A percentile compares a stretch with the other conserved stretches of the same genome.
phyloP scores from a whole-genome alignment of 371 early-diverging fungal genomes.

The Mucor velutinosus region DNA sequence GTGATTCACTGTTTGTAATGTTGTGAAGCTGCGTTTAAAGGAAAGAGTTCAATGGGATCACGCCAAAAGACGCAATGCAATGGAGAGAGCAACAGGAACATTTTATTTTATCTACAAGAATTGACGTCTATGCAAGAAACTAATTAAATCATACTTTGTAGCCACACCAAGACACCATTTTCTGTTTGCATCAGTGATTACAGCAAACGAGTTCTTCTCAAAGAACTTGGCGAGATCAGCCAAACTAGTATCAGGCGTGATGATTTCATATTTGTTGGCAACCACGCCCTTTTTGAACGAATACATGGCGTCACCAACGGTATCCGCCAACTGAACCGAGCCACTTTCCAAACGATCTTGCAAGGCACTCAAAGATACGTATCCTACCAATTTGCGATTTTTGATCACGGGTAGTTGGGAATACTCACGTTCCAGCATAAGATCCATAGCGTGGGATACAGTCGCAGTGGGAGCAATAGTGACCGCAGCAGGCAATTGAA shows the following conservation, averaged over 20 bases:
- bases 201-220: constrained; percentile 79
- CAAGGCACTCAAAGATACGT: constrained; percentile 69
- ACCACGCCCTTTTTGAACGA: constrained; percentile 47
- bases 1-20: neutral
- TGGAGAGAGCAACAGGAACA: no score
- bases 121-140: constrained; percentile 62
- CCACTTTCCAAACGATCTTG: constrained; percentile 64
- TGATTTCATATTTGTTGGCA: constrained; percentile 60
- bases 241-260: constrained; percentile 82
- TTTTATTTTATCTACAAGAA: constrained; percentile 28
- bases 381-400: constrained; percentile 75
- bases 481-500: constrained; percentile 83
- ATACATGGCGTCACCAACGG: constrained; percentile 68
- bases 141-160: constrained; percentile 79
- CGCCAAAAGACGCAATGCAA: no score
- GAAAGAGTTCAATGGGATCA: no score
- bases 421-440: constrained; percentile 84
- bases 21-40: no score
- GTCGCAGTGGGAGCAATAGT: constrained; percentile 63
- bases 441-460: constrained; percentile 66
- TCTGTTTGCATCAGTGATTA: constrained; percentile 80
- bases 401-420: constrained; percentile 86
- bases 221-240: constrained; percentile 77
- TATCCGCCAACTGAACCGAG: constrained; percentile 42
- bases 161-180: constrained; percentile 85